Evolutionary conservation across 306 rosid species (phyloP), one percentile per base, ranked within the genome.

Genomic region (Citrullus amarus): DNA sequence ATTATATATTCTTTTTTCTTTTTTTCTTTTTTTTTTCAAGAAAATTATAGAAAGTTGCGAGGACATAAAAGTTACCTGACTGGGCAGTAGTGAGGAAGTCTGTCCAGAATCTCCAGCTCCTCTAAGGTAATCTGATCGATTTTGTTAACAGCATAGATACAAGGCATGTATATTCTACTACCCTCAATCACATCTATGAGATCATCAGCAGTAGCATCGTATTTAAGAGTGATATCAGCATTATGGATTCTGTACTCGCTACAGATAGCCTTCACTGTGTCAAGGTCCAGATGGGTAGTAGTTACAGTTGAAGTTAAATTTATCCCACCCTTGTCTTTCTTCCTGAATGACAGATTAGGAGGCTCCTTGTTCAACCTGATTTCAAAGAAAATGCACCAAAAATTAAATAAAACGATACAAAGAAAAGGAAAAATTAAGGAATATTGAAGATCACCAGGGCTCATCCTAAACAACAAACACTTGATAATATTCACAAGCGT

Each of bases 151-250:
- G 61, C 98, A 85, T 96, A 96, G 78, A 96, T 91, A 88, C 99
- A 92, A 80, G 99, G 99, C 76, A 87, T 96, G 69, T 96, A 96
- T 75, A 91, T 84, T 84, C 97, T 88, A 80, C 97, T 96, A 51
- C 96, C 98, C 86, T 96, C 99, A 57, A 96, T 96, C 58, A 96
- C 97, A 86, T 96, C 97, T 58, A 96, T 92, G 78, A 96, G 97
- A 82, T 92, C 99, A 90, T 96, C 99, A 0, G 93, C 99, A 69
- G 99, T 92, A 79, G 97, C 99, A 87, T 96, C 98, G 80, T 55
- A 95, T 80, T 96, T 84, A 54, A 95, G 97, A 84, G 97, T 95
- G 81, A 95, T 95, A 86, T 95, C 98, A 13, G 98, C 99, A 66
- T 95, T 95, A 85, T 95, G 98, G 54, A 95, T 90, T 86, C 90